Evolutionary conservation across 805 yeast species (phyloP), one percentile per base, ranked within the genome.

Genomic region (Ogataea pini): DNA sequence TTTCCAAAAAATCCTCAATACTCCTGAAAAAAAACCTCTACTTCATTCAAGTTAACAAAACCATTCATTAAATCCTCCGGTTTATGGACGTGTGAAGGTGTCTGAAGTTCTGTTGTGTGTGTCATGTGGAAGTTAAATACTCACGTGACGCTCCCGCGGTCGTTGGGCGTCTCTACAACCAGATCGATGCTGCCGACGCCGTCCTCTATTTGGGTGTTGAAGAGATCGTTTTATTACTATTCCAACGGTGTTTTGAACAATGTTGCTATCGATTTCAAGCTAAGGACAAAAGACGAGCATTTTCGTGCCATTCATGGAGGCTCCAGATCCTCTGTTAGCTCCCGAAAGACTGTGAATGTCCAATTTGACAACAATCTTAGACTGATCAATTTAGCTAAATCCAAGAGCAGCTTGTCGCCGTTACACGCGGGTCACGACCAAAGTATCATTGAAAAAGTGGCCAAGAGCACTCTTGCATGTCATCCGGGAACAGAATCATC

Each of bases 381-480:
- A 43, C 45, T 59, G n/a, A 16, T 48, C 19, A 46, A 48, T 41
- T 42, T 46, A 40, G 18, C 41, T 17, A 41, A 37, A 39, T 36
- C 40, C 29, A 17, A 46, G 13, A 55, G 22, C 32, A 24, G 42
- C 20, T 36, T 32, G 6, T 36, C 54, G 3, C 36, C 51, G 9
- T 27, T 36, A 12, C 36, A 44, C 17, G 31, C 28, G 12, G 45
- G 44, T 8, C 46, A 47, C 13, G 42, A 53, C 3, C 48, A 46
- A 9, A 44, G 58, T n/a, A 56, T 60, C 16, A 51, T 74, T 24
- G 69, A 64, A 42, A 62, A 68, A 46, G 77, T 74, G n/a, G 77
- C 79, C 5, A 61, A 72, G 25, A 70, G 67, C 42, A 71, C 77
- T 2, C 59, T 76, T 25, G 70, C 69, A 18, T 78, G 83, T 51